These are phyloP conservation scores for Wallacemonas sp. DNA, from an alignment of 208 protist species.

Conservation along the genomic window DNA sequence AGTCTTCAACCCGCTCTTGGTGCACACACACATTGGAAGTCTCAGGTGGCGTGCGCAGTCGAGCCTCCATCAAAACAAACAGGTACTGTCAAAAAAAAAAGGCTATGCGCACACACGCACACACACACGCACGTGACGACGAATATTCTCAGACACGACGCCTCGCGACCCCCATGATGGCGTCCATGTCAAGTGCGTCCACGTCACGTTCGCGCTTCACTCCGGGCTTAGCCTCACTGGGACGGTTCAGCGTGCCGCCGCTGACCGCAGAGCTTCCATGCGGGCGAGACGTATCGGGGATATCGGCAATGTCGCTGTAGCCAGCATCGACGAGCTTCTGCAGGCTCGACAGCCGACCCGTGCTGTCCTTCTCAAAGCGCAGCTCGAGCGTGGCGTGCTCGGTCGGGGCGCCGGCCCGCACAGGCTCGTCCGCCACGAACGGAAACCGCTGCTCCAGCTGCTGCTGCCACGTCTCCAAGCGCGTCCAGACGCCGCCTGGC, in stretches of 20 bases:
- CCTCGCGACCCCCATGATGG: slow-evolving; percentile 43
- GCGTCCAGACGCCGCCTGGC: slow-evolving; percentile 2
- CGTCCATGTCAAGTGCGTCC: slow-evolving; percentile 63
- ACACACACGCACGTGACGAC: too few species aligned
- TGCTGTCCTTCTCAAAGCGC: slow-evolving; percentile 22
- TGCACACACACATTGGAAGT: too few species aligned
- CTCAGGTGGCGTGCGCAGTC: too few species aligned
- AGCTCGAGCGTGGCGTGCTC: slow-evolving; percentile 15
- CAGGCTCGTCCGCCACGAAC: background rate
- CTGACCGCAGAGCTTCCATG: background rate
- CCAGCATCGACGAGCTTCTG: slow-evolving; percentile 11
- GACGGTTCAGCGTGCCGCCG: background rate
- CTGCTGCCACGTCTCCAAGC: slow-evolving; percentile 45
- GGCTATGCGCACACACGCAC: too few species aligned
- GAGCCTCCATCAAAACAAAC: too few species aligned
- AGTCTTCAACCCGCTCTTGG: too few species aligned
- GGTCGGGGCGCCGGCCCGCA: background rate
- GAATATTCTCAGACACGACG: slow-evolving; percentile 4
- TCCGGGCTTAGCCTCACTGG: slow-evolving; percentile 11
- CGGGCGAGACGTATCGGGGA: slow-evolving; percentile 1
- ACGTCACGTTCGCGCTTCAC: slow-evolving; percentile 54
- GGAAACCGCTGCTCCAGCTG: slow-evolving; percentile 46
- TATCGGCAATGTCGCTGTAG: slow-evolving; percentile 10
- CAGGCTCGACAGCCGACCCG: background rate
- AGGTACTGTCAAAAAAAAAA: too few species aligned